Evolutionary conservation across 495 filamentous ascomycete species (phyloP).

Genomic region (Tuber brumale): DNA sequence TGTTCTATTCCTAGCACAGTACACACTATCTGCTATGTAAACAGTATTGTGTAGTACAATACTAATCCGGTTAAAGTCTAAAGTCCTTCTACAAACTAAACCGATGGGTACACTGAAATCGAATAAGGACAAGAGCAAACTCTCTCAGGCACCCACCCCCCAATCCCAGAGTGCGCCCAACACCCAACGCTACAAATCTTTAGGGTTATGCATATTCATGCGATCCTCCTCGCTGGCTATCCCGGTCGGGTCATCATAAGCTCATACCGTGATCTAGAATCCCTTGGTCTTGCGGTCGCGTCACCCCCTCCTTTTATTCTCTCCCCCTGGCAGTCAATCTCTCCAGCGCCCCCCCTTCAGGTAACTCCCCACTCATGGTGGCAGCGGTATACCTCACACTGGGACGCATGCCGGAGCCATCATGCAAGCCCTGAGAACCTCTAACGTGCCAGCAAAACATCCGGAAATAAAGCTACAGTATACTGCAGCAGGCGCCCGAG

Average conservation of each 20-base stretch:
- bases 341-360: not conserved
- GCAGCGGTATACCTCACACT: not conserved
- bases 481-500: not conserved
- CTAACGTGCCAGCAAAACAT: not conserved
- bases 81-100: not conserved
- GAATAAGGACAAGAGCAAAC: not conserved
- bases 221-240: not conserved
- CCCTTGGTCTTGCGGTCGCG: not conserved
- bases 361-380: not conserved
- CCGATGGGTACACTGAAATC: not conserved
- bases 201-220: not conserved
- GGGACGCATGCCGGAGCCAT: not conserved
- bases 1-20: not conserved
- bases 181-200: not conserved
- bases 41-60: not conserved
- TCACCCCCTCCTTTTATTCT: not conserved
- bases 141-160: not conserved
- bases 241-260: not conserved
- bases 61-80: not conserved
- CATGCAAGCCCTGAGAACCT: not conserved
- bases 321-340: not conserved
- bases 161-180: not conserved
- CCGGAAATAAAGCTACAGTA: not conserved
- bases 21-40: not conserved
- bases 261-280: not conserved